Base-by-base conservation (phyloP, 1,139 yeast genomes). In the Candida albicans region DNA sequence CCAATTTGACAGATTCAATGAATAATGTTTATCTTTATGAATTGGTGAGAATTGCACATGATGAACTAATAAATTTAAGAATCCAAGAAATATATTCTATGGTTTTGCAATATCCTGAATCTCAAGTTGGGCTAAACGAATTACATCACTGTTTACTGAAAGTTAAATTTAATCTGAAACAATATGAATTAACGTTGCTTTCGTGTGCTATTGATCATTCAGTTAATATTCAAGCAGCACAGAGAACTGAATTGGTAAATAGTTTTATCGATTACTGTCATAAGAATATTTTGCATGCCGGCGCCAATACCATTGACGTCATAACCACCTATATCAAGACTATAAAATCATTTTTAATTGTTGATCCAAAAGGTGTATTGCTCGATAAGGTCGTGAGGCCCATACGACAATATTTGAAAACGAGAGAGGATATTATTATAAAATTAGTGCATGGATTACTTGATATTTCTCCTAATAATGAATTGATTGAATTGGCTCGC, bases 291-390 rank as follows among this genome's bases (percentile, higher is more conserved):
- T 67, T 91, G 14, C 95, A 89, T 56, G 87, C 96, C 1, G 96
- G 96, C 9, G 79, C 87, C 0, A 83, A 87, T 52, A 93, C 98
- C 0, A 74, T 78, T 2, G 90, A 84, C 45, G 84, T 90, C 2
- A 77, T 93, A 24, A 65, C 80, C 1, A 78, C 78, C 37, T 91
- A 88, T 57, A 81, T 87, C 3, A 77, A 82, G 24, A 82, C 95
- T 0, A 85, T 91, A 39, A 76, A 81, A 51, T 75, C 91, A 0
- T 88, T 93, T 49, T 62, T 86, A 26, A 67, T 84, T 0, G 70
- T 93, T n/a, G 98, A 93, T 55, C 96, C 96, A 1, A 76, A 87
- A 35, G 97, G 96, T 0, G 95, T 89, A 0, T 63, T 89, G 10
- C 67, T 89, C 9, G 96, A 88, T 59, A 81, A 81, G 48, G 95